Conservation (phyloP, 2,329 filamentous ascomycete genomes). For the Colletotrichum godetiae region DNA sequence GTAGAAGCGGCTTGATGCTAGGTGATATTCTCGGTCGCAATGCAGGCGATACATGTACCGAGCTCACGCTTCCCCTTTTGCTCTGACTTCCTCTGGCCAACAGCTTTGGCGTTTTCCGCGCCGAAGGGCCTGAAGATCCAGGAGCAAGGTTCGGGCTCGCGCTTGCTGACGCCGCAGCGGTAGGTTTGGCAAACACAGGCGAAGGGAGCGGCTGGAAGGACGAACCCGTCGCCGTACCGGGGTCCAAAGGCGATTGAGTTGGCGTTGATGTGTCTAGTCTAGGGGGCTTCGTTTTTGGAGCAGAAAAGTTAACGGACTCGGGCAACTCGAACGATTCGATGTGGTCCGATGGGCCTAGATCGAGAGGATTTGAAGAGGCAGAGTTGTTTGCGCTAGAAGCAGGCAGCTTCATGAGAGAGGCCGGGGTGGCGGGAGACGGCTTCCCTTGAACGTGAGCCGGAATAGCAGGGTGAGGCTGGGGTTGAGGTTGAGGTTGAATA, state of each 20-base stretch:
- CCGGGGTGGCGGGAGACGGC: conserved; percentile 81
- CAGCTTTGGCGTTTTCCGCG: conserved; percentile 66
- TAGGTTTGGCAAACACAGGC: conserved; percentile 55
- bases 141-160: conserved; percentile 75
- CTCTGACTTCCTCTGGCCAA: conserved; percentile 67
- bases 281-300: conserved; percentile 55
- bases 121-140: conserved; percentile 57
- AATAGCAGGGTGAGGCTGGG: conserved; percentile 38
- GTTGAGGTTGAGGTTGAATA: conserved; percentile 64
- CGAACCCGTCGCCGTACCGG: conserved; percentile 61
- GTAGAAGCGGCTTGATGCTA: conserved; percentile 90
- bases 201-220: conserved; percentile 61
- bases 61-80: conserved; percentile 77
- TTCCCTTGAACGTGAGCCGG: conserved; percentile 49
- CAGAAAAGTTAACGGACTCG: conserved; percentile 69
- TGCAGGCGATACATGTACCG: conserved; percentile 85
- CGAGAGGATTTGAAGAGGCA: conserved; percentile 51
- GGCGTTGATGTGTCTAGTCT: conserved; percentile 64
- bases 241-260: conserved; percentile 53
- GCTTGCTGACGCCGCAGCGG: conserved; percentile 62
- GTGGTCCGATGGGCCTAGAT: conserved; percentile 57
- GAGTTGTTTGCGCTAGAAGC: conserved; percentile 60
- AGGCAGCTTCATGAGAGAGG: conserved; percentile 84
- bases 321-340: conserved; percentile 76
- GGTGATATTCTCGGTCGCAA: conserved; percentile 91